Evolutionary conservation across 257 asterid genomes (phyloP).

Genomic region (Schizonepeta tenuifolia): DNA sequence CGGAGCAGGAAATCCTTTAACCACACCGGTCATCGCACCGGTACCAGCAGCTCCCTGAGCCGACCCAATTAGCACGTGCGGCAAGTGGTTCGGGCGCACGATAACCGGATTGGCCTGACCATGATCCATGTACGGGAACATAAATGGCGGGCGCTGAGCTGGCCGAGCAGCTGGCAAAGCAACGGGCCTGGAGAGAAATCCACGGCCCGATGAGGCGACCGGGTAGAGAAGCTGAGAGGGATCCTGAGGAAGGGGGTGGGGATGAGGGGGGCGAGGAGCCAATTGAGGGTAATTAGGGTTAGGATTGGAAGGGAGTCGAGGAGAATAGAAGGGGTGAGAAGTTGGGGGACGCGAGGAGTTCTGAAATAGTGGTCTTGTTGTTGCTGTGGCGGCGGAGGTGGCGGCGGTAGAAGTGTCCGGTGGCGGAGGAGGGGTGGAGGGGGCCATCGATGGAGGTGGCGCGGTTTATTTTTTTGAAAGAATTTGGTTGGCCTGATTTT

Average conservation of each 20-base stretch:
- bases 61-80: slow-evolving; percentile 45
- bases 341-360: slow-evolving; percentile 45
- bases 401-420: slow-evolving; percentile 44
- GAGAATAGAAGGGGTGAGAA: slow-evolving; percentile 46
- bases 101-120: slow-evolving; percentile 46
- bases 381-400: slow-evolving; percentile 30
- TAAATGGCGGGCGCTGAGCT: slow-evolving; percentile 49
- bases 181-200: slow-evolving; percentile 53
- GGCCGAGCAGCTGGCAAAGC: slow-evolving; percentile 45
- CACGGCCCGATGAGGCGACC: slow-evolving; percentile 68
- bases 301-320: slow-evolving; percentile 53
- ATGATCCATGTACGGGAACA: slow-evolving; percentile 58
- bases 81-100: slow-evolving; percentile 52
- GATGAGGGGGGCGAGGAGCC: slow-evolving; percentile 47
- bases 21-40: slow-evolving; percentile 51
- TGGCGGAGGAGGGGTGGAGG: slow-evolving; percentile 65
- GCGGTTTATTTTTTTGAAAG: slow-evolving; percentile 37
- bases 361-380: slow-evolving; percentile 43
- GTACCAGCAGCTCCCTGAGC: slow-evolving; percentile 39
- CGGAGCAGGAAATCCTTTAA: slow-evolving; percentile 57
- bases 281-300: slow-evolving; percentile 67
- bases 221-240: slow-evolving; percentile 64
- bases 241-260: slow-evolving; percentile 46
- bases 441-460: slow-evolving; percentile 51
- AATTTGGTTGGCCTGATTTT: slow-evolving; percentile 16